These are phyloP conservation scores for Stephania cephalantha DNA, from an alignment of 164 flowering plant genomes.

Conservation along the genomic window DNA sequence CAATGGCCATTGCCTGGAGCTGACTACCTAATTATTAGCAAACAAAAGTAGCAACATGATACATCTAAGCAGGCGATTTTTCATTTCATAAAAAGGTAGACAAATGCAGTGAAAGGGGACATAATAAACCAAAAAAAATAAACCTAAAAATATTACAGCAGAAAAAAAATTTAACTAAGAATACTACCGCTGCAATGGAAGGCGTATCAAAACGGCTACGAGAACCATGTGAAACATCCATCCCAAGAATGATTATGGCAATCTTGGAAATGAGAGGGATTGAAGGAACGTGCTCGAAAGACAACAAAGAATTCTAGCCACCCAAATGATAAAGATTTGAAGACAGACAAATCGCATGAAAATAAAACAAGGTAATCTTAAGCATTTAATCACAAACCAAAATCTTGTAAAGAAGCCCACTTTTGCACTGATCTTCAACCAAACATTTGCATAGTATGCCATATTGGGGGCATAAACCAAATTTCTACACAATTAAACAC, in stretches of 20 bases:
- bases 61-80: not conserved
- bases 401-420: conserved; percentile 52
- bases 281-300: conserved; percentile 40
- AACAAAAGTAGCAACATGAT: not conserved
- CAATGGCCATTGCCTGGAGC: conserved; percentile 82
- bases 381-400: not conserved
- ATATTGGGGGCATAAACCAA: conserved; percentile 32
- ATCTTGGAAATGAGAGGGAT: conserved; percentile 53
- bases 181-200: conserved; percentile 83
- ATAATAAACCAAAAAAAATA: too few species aligned
- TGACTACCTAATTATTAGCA: conserved; percentile 54
- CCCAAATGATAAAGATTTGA: conserved; percentile 52
- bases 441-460: conserved; percentile 56
- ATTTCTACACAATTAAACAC: conserved; percentile 33
- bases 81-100: not conserved
- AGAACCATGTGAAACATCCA: conserved; percentile 98
- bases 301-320: conserved; percentile 64
- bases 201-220: conserved; percentile 87
- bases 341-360: not conserved
- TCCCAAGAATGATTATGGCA: conserved; percentile 80
- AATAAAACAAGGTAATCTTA: not conserved
- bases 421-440: conserved; percentile 37
- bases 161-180: not conserved
- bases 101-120: not conserved
- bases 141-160: not conserved